Evolutionary conservation across 23 red algal genomes (phyloP), one percentile per base, ranked within the genome.

Genomic region (Gracilaria caudata): DNA sequence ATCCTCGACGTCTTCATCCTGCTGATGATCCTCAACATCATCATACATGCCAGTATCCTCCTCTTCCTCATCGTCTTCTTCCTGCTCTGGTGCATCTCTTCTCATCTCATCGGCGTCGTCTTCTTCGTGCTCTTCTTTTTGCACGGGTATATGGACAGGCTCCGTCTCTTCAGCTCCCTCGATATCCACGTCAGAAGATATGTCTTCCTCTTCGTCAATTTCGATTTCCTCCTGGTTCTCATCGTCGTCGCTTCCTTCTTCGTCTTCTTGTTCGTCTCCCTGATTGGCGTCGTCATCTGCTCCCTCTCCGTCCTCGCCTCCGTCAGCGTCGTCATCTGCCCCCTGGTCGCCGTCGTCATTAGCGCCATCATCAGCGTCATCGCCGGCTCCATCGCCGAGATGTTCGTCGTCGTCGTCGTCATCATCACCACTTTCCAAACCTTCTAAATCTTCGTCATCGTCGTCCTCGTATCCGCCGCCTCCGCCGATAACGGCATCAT

Each of bases 361-460:
- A 6, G 17, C 83, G 4, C 58, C 68, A 34, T 89, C 71, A 44
- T 79, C 85, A 19, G 37, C 85, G 68, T 77, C 73, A 30, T 89
- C 63, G 20, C 57, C 80, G 37, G 38, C 63, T 8, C 28, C 28
- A 38, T 65, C 59, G 39, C 80, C 85, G 7, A 79, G 72, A 49
- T 89, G 39, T 60, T 89, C 85, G 55, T 79, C 85, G 17, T 86
- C 65, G 68, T 89, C 85, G 46, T 79, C 83, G 24, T 87, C 68
- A 74, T 87, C 81, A 72, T 86, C 83, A n/a, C 37, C 83, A 51
- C 71, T 54, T 8, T 87, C 57, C 16, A 64, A 43, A 0, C 66
- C 83, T 21, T 66, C 83, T 38, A 53, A 53, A 23, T 66, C 83
- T 53, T 57, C 64, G 41, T 77, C 56, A 39, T 87, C 72, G 53